phyloP scores from a whole-genome alignment of 371 early-diverging fungal species.

The Mortierella sp. region DNA sequence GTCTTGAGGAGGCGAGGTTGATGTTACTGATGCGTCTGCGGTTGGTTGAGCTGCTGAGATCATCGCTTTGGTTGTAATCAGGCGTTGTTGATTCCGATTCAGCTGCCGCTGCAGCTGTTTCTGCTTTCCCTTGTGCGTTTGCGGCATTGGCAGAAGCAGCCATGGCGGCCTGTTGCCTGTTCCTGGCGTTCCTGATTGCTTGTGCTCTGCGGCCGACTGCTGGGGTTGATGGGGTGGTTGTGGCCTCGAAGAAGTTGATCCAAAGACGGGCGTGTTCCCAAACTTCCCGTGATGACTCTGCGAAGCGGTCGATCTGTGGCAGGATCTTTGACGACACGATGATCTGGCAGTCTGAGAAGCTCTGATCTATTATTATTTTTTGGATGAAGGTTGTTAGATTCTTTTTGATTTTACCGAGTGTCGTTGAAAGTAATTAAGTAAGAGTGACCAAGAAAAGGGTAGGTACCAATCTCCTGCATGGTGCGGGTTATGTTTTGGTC shows the following conservation, averaged over 20 bases:
- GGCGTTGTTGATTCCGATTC: not conserved
- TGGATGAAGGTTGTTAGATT: not conserved
- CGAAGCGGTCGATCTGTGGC: slow-evolving; percentile 64
- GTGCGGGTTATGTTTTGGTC: slow-evolving; percentile 69
- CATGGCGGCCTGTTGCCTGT: slow-evolving; percentile 11
- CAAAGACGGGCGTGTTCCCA: slow-evolving; percentile 57
- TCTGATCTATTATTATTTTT: slow-evolving; percentile 58
- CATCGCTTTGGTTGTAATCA: not conserved
- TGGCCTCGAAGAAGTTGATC: slow-evolving; percentile 46
- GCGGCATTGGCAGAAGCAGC: not conserved
- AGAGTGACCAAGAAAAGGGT: not conserved
- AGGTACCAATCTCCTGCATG: slow-evolving; percentile 62
- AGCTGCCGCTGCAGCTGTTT: not conserved
- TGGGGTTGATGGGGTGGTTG: slow-evolving; percentile 8
- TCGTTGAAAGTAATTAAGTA: not conserved
- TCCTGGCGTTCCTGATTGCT: slow-evolving; percentile 17
- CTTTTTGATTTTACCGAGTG: not conserved
- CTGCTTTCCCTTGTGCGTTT: not conserved
- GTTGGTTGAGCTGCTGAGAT: slow-evolving; percentile 24
- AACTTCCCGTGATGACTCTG: slow-evolving; percentile 59
- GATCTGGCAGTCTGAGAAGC: slow-evolving; percentile 66
- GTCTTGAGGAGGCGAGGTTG: slow-evolving; percentile 19
- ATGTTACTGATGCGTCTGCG: slow-evolving; percentile 25
- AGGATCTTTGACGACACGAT: slow-evolving; percentile 62
- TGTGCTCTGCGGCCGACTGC: slow-evolving; percentile 18